Conservation (phyloP, 192 early-diverging fungal species). For the Rhizophlyctis rosea region DNA sequence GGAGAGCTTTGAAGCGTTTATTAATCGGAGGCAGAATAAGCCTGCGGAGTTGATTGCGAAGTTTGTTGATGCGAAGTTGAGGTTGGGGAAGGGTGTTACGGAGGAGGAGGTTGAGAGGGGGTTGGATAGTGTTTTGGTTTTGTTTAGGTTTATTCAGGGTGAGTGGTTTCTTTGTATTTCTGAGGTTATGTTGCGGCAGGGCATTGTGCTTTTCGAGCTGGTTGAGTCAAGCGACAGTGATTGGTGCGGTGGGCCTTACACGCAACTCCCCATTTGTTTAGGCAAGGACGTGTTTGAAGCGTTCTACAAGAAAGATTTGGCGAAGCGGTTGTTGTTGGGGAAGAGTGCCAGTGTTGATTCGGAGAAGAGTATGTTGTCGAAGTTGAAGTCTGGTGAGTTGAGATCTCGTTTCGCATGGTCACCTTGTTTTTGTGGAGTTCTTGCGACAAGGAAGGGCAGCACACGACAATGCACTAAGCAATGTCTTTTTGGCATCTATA, state of each 20-base stretch:
- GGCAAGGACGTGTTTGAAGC: conserved; percentile 97
- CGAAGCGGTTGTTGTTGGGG: conserved; percentile 80
- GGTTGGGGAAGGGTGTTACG: conserved; percentile 74
- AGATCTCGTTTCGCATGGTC: conserved; percentile 22
- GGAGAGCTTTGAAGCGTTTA: conserved; percentile 78
- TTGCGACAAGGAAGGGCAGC: too few relatives aligned
- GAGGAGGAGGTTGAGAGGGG: conserved; percentile 47
- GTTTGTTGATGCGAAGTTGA: conserved; percentile 87
- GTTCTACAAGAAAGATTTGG: conserved; percentile 90
- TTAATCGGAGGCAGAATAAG: conserved; percentile 75
- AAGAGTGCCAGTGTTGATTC: conserved; percentile 79
- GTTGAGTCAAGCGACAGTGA: not conserved
- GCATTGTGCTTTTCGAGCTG: not conserved
- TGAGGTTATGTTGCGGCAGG: too few relatives aligned
- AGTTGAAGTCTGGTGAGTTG: conserved; percentile 62
- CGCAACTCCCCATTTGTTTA: not conserved
- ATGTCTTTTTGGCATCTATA: conserved; percentile 11
- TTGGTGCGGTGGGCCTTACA: not conserved
- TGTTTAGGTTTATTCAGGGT: conserved; percentile 82
- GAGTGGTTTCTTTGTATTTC: not conserved
- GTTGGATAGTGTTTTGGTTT: conserved; percentile 77
- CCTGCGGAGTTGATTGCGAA: conserved; percentile 91
- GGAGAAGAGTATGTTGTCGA: conserved; percentile 83
- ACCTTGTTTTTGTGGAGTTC: too few relatives aligned
- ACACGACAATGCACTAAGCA: too few relatives aligned